Evolutionary conservation across 2,329 filamentous ascomycete genomes (phyloP), one percentile per base, ranked within the genome.

Genomic region (Xylaria sp.): DNA sequence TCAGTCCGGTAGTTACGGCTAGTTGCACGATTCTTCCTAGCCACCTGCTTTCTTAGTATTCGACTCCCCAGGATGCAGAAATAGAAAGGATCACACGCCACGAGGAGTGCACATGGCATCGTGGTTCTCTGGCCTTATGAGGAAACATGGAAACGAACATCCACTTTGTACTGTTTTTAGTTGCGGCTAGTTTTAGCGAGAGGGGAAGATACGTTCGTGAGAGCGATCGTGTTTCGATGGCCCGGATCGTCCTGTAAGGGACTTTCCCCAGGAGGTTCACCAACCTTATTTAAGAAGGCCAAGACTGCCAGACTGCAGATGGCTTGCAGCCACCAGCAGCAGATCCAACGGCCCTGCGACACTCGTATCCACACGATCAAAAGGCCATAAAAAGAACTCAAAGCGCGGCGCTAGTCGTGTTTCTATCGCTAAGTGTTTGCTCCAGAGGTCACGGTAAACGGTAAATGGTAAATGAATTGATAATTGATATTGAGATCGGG

Each of bases 251-350:
- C 25, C 46, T 62, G 55, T 60, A 34, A 48, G 58, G 62, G 18
- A 46, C 65, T 67, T 63, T 64, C 43, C 56, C 57, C 50, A 41
- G 43, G 55, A 45, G 61, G 46, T 48, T 63, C 28, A 25, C 46
- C 59, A 63, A 43, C 67, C 64, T 52, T 58, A 63, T 67, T 67
- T 67, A 56, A 63, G 66, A 66, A 68, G 30, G 61, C 66, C 53
- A 66, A 59, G 58, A 55, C 45, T 53, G 58, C 61, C 25, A 55
- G 18, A 59, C 58, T 62, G 62, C 58, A 63, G 53, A 50, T 60
- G 43, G 48, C 52, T 66, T 66, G 66, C 63, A 68, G 63, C 66
- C 55, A 59, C 63, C 28, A 59, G 39, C 15, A 66, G 25, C 32
- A 28, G 63, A 56, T 68, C 36, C 23, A 23, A 32, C 36, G 25